Percentiles rank a stretch among this genome's conserved stretches.
phyloP scores from a whole-genome alignment of 306 rosid genomes.

The Citrullus amarus region DNA sequence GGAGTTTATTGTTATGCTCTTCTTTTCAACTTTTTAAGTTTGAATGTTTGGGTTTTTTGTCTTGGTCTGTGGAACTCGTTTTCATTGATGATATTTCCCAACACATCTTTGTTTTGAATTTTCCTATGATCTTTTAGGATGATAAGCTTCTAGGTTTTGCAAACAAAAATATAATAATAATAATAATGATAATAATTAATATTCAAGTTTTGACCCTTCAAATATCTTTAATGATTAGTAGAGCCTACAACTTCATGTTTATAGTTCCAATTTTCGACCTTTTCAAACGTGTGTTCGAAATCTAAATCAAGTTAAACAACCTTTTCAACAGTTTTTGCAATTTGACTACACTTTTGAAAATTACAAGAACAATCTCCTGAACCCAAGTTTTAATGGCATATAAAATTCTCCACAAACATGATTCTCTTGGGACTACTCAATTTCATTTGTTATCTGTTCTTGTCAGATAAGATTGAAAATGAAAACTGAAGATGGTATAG shows the following conservation, averaged over 20 bases:
- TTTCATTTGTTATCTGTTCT: too few relatives aligned
- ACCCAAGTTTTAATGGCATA: background rate
- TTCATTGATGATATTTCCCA: background rate
- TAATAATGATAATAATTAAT: background rate
- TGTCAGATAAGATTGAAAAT: too few relatives aligned
- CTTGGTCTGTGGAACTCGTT: background rate
- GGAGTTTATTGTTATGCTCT: background rate
- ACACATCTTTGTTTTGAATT: background rate
- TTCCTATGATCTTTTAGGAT: background rate
- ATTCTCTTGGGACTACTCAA: background rate
- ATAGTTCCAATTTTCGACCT: background rate
- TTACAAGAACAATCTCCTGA: too few relatives aligned
- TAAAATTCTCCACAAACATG: background rate
- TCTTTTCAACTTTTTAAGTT: background rate
- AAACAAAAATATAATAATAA: background rate
- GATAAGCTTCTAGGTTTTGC: background rate
- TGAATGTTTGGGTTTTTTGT: background rate
- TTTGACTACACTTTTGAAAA: background rate
- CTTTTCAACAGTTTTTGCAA: background rate
- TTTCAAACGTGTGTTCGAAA: background rate
- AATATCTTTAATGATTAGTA: background rate
- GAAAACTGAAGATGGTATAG: too few relatives aligned
- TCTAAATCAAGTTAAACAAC: background rate
- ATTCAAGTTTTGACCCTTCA: background rate
- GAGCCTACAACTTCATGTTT: background rate